Evolutionary conservation across 2,329 filamentous ascomycete species (phyloP), one percentile per base, ranked within the genome.

Genomic region (Leptographium radiaticola): DNA sequence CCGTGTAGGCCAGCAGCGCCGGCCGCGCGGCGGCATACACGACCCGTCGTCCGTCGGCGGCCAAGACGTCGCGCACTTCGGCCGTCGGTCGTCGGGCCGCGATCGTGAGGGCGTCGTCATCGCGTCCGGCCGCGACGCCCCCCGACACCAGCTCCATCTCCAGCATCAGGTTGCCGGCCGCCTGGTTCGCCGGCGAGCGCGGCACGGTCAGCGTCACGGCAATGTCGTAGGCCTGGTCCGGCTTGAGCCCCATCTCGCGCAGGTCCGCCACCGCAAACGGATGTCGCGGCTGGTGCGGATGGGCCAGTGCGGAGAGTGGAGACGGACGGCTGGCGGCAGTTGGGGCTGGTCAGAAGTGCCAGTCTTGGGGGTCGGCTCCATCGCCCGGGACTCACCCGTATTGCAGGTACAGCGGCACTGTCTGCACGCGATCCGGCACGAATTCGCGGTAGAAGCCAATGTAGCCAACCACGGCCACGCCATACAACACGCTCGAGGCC

Each of bases 151-250:
- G 77, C 56, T 81, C 78, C 16, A 95, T 71, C 48, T 87, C 84
- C 18, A 97, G 72, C 93, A 98, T 98, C 74, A 96, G 97, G 70
- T 97, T 97, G 33, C 93, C 93, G 15, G 79, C 78, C 2, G 77
- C 78, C 25, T 86, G 70, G 63, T 98, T 98, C 2, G 75, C 69
- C 0, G 81, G 82, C 2, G 88, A 93, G 43, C 84, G 82, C 18
- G 93, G 93, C 58, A 98, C 74, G 4, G 79, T 77, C 36, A 98
- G 75, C 25, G 80, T 74, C 1, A 97, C 75, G 6, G 79, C 76
- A 44, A 98, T 77, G 66, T 97, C 89, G 73, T 98, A 98, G 49
- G 83, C 77, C 66, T 96, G 91, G 48, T 80, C 75, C 18, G 80
- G 73, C 59, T 85, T 80, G 58, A 93, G 71, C 48, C 79, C 74